phyloP scores from a whole-genome alignment of 2,329 filamentous ascomycete species.

The Orbilia brochopaga region DNA sequence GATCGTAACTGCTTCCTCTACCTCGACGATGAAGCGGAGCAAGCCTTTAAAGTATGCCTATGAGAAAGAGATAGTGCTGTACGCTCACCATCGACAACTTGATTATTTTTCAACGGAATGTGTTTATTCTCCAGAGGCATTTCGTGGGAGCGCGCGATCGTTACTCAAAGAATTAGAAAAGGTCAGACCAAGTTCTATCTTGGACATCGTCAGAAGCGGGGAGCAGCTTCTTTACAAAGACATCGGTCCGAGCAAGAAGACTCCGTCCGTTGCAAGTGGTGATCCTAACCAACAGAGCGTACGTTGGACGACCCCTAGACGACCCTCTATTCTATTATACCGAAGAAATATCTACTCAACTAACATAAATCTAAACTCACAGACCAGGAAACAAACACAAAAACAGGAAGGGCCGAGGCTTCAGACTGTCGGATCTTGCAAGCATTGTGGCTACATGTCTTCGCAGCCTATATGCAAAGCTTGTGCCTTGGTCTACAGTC shows the following conservation, averaged over 20 bases:
- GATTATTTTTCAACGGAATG: constrained; percentile 99
- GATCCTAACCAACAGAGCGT: constrained; percentile 26
- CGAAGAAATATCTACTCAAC: background rate
- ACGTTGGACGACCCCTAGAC: background rate
- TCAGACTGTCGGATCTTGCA: constrained; percentile 76
- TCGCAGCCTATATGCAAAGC: constrained; percentile 94
- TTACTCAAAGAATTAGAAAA: constrained; percentile 95
- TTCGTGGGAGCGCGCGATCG: constrained; percentile 85
- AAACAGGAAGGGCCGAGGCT: constrained; percentile 54
- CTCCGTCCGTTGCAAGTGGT: background rate
- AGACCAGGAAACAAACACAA: constrained; percentile 53
- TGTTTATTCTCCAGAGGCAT: constrained; percentile 96
- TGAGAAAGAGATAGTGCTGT: constrained; percentile 98
- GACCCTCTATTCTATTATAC: background rate
- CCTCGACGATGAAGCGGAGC: constrained; percentile 89
- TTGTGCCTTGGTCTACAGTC: constrained; percentile 82
- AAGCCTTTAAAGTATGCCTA: constrained; percentile 98
- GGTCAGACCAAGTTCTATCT: constrained; percentile 87
- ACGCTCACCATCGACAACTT: constrained; percentile 93
- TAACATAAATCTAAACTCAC: constrained; percentile 50
- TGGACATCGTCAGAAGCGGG: constrained; percentile 92
- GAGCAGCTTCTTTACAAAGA: constrained; percentile 95
- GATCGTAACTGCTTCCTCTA: constrained; percentile 78
- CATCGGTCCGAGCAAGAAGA: constrained; percentile 60
- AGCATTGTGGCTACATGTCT: constrained; percentile 91